Conservation (phyloP, 2,329 filamentous ascomycete genomes). For the Alternaria burnsii region DNA sequence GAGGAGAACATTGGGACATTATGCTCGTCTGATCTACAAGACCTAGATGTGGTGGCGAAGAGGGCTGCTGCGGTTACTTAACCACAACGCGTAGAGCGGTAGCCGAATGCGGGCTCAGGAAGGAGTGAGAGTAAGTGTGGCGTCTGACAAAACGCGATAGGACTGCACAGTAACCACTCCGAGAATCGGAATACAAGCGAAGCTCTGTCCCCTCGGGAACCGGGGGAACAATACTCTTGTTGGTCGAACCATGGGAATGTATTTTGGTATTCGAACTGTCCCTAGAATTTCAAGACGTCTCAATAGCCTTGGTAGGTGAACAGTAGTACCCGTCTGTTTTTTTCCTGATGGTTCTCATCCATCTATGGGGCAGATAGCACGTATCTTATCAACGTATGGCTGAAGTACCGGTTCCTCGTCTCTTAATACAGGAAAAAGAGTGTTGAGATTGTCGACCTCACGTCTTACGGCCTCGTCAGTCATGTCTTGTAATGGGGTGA, state of each 20-base stretch:
- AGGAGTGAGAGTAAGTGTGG: neutral
- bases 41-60: neutral
- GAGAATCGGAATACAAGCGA: neutral
- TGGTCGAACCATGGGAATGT: neutral
- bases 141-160: neutral
- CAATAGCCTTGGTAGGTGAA: neutral
- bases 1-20: neutral
- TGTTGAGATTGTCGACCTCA: slow-evolving; percentile 13
- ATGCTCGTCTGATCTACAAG: neutral
- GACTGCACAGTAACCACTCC: neutral
- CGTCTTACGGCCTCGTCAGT: slow-evolving; percentile 2
- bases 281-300: neutral
- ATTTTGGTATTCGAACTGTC: neutral
- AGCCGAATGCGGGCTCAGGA: neutral
- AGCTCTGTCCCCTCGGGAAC: neutral
- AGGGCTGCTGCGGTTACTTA: neutral
- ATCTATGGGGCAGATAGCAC: neutral
- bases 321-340: neutral
- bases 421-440: slow-evolving; percentile 9
- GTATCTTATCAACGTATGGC: slow-evolving; percentile 8
- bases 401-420: slow-evolving; percentile 1
- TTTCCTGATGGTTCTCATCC: neutral
- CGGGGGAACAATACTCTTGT: neutral
- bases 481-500: neutral
- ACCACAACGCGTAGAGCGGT: neutral